phyloP scores from a whole-genome alignment of 2,329 filamentous ascomycete genomes.

The Aspergillus floridensis region DNA sequence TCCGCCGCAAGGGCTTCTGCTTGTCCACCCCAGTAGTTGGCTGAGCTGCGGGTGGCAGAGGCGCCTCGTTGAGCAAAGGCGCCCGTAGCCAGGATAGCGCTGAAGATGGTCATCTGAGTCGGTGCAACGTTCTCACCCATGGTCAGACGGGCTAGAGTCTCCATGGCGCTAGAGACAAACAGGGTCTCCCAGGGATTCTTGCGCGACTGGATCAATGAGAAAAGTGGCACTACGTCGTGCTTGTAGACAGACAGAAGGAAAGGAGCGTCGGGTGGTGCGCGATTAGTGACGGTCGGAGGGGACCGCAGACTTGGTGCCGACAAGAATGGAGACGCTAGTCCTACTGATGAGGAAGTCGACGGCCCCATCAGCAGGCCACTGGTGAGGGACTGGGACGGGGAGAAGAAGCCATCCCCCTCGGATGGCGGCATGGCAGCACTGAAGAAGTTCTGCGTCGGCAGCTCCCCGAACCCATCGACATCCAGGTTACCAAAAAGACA shows the following conservation, averaged over 20 bases:
- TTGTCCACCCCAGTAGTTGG: conserved; percentile 34
- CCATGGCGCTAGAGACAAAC: conserved; percentile 43
- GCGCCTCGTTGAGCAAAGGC: conserved; percentile 41
- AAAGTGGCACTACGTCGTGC: conserved; percentile 33
- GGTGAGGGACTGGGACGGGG: neutral
- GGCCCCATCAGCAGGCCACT: neutral
- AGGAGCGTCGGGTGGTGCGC: conserved; percentile 29
- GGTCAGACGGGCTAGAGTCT: conserved; percentile 43
- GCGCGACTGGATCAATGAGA: conserved; percentile 30
- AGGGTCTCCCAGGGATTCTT: conserved; percentile 48
- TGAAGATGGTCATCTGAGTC: conserved; percentile 41
- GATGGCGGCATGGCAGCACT: conserved; percentile 8
- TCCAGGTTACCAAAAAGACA: conserved; percentile 6
- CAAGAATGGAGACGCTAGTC: neutral
- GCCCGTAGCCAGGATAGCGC: conserved; percentile 43
- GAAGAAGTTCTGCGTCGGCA: conserved; percentile 3
- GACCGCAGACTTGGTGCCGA: neutral
- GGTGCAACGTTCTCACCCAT: conserved; percentile 42
- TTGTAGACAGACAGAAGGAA: conserved; percentile 42
- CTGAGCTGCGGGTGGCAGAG: conserved; percentile 18
- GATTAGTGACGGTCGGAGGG: neutral
- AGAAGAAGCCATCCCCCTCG: neutral
- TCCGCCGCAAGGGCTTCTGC: conserved; percentile 27
- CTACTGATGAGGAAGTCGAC: neutral
- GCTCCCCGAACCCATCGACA: neutral